These are phyloP conservation scores for Rubia tinctorum DNA, from an alignment of 305 asterid species.

Conservation along the genomic window DNA sequence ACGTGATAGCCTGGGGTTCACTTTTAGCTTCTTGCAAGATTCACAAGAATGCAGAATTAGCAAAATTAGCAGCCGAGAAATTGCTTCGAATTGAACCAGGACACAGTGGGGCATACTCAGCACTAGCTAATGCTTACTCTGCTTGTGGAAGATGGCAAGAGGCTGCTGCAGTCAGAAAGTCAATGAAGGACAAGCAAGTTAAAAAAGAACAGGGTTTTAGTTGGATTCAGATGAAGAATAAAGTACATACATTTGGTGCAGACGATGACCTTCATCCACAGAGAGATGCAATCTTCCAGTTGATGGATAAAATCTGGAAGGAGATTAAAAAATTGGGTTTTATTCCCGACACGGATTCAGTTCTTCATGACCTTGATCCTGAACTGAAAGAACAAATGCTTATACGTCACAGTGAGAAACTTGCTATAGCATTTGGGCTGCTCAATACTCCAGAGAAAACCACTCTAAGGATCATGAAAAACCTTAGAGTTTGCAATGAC, in stretches of 20 bases:
- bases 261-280: constrained; percentile 67
- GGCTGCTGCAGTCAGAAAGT: constrained; percentile 69
- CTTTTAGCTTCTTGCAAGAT: constrained; percentile 74
- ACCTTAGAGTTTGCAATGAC: constrained; percentile 88
- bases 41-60: constrained; percentile 66
- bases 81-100: constrained; percentile 67
- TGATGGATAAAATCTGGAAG: constrained; percentile 58
- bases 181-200: constrained; percentile 72
- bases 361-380: constrained; percentile 71
- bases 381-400: constrained; percentile 78
- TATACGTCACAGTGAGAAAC: no score
- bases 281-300: constrained; percentile 51
- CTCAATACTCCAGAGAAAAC: constrained; percentile 58
- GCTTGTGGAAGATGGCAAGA: constrained; percentile 78
- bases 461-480: constrained; percentile 78
- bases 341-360: constrained; percentile 65
- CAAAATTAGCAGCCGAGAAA: constrained; percentile 63
- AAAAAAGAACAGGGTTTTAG: constrained; percentile 91
- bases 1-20: constrained; percentile 85
- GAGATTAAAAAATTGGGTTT: constrained; percentile 81
- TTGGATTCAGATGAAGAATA: constrained; percentile 70
- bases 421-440: constrained; percentile 76
- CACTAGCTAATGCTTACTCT: no score
- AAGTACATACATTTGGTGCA: constrained; percentile 71
- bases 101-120: constrained; percentile 79